Percentiles rank a stretch among this genome's conserved stretches.
phyloP scores from a whole-genome alignment of 805 yeast genomes.

The Vanderwaltozyma verrucispora region DNA sequence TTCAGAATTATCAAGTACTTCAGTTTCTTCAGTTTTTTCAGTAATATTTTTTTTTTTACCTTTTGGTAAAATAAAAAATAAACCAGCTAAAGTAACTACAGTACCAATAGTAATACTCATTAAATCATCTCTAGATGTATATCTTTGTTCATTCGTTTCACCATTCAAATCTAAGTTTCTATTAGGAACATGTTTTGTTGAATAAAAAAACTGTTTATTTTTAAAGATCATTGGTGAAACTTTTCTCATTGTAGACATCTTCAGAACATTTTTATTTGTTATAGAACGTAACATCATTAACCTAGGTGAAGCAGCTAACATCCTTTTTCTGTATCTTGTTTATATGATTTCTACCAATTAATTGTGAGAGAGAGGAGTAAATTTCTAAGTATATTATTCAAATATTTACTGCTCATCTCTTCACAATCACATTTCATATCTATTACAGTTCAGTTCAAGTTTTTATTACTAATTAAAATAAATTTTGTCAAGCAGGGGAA shows the following conservation, averaged over 20 bases:
- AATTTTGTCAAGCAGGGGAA: no score
- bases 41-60: constrained; percentile 1
- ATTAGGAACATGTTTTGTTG: neutral
- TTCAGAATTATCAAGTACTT: neutral
- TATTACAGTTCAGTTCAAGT: no score
- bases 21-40: constrained; percentile 1
- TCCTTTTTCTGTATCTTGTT: no score
- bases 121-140: neutral
- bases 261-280: no score
- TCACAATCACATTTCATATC: no score
- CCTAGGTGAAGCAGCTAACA: no score
- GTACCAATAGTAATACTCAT: constrained; percentile 5
- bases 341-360: no score
- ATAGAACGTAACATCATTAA: neutral
- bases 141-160: neutral
- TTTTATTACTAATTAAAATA: no score
- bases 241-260: neutral
- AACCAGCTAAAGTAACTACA: constrained; percentile 6
- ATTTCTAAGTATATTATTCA: no score
- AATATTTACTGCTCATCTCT: no score
- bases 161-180: neutral
- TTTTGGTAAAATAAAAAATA: constrained; percentile 4
- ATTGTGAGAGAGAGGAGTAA: no score
- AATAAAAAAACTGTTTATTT: no score
- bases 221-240: neutral